Percentiles rank a stretch among this genome's conserved stretches.
Evolutionary conservation across 2,329 filamentous ascomycete genomes (phyloP).

Genomic region (Hansfordia pulvinata): DNA sequence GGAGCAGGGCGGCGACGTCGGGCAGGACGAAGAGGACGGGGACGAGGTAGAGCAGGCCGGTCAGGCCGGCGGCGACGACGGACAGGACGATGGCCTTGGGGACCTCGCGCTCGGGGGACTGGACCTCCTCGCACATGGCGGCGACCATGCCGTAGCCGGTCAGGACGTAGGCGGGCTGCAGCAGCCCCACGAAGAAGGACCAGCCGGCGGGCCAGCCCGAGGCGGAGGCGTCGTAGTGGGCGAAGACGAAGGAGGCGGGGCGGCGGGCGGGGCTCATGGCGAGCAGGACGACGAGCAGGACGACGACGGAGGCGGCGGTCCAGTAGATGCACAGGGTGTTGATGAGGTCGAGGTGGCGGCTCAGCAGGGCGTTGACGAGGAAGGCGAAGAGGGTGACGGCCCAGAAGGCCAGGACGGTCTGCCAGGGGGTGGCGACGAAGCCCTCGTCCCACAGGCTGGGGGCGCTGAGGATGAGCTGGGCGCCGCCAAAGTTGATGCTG

Average conservation of each 20-base stretch:
- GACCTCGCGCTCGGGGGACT: slow-evolving; percentile 53
- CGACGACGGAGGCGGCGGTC: slow-evolving; percentile 49
- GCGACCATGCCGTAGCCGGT: slow-evolving; percentile 61
- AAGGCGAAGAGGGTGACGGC: slow-evolving; percentile 54
- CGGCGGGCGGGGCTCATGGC: slow-evolving; percentile 43
- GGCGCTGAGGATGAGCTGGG: slow-evolving; percentile 50
- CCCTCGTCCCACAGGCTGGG: slow-evolving; percentile 59
- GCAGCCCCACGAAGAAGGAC: slow-evolving; percentile 59
- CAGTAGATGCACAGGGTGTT: slow-evolving; percentile 64
- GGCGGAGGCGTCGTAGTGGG: slow-evolving; percentile 50
- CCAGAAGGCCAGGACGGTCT: slow-evolving; percentile 61
- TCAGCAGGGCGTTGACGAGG: slow-evolving; percentile 49
- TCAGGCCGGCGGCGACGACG: slow-evolving; percentile 52
- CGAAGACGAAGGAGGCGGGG: slow-evolving; percentile 51
- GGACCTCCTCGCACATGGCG: slow-evolving; percentile 60
- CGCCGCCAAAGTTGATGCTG: slow-evolving; percentile 58
- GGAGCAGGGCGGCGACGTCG: slow-evolving; percentile 47
- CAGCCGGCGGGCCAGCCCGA: slow-evolving; percentile 57
- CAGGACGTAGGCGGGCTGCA: slow-evolving; percentile 50
- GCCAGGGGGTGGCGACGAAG: slow-evolving; percentile 53
- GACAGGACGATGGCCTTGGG: slow-evolving; percentile 59
- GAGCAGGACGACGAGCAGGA: slow-evolving; percentile 35
- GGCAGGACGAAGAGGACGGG: slow-evolving; percentile 67
- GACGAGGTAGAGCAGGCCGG: slow-evolving; percentile 54
- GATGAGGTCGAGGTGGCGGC: slow-evolving; percentile 47